These are phyloP conservation scores for Fusarium armeniacum DNA, from an alignment of 2,329 filamentous ascomycete genomes.

Conservation along the genomic window DNA sequence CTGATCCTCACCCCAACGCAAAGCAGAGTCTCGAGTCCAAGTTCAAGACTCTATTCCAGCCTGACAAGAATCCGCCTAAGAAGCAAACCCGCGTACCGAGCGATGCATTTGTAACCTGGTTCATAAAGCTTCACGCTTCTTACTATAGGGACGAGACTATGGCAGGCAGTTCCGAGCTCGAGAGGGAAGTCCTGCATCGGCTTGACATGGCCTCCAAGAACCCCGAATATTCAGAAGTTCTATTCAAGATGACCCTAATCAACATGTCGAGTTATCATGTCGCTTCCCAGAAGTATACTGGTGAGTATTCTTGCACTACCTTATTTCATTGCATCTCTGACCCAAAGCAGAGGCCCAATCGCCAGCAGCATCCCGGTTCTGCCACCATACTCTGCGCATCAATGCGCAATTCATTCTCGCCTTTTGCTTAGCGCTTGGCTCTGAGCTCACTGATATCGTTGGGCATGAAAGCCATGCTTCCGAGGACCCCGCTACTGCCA, in stretches of 20 bases:
- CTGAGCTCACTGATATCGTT: constrained; percentile 73
- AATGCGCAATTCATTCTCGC: constrained; percentile 83
- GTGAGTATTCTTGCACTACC: constrained; percentile 49
- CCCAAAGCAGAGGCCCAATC: constrained; percentile 62
- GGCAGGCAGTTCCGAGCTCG: constrained; percentile 81
- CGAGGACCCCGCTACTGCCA: constrained; percentile 44
- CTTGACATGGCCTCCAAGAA: constrained; percentile 80
- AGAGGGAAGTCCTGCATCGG: constrained; percentile 86
- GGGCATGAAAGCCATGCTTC: constrained; percentile 43
- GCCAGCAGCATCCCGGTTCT: constrained; percentile 61
- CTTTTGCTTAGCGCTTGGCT: constrained; percentile 77
- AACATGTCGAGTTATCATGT: constrained; percentile 88
- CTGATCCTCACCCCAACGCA: constrained; percentile 81
- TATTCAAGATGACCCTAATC: constrained; percentile 85
- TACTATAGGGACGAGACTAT: constrained; percentile 85
- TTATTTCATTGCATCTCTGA: constrained; percentile 4
- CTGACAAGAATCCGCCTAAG: constrained; percentile 52
- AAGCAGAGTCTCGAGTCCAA: constrained; percentile 82
- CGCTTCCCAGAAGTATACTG: constrained; percentile 60
- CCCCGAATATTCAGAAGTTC: constrained; percentile 71
- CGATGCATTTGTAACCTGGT: constrained; percentile 81
- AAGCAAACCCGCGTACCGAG: constrained; percentile 57
- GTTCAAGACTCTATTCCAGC: constrained; percentile 70
- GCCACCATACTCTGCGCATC: constrained; percentile 78
- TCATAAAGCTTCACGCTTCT: constrained; percentile 86